Evolutionary conservation across 768 basidiomycete species (phyloP).

Genomic region (Tricholoma sp.): DNA sequence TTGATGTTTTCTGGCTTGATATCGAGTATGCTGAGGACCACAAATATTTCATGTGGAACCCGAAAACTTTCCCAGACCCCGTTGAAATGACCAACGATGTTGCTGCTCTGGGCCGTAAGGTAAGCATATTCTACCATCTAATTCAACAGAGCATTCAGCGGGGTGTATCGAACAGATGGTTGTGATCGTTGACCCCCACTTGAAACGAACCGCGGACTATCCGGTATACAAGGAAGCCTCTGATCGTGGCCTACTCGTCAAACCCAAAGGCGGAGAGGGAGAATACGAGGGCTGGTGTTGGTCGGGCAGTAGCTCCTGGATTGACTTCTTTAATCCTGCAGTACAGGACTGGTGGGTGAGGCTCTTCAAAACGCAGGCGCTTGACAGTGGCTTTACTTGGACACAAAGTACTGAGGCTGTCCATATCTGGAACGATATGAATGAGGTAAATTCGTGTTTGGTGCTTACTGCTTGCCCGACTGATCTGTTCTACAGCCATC

Average conservation of each 20-base stretch:
- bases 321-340: conserved; percentile 92
- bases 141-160: neutral
- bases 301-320: conserved; percentile 95
- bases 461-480: neutral
- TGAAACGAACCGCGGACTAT: conserved; percentile 78
- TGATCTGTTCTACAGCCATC: conserved; percentile 59
- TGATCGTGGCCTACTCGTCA: conserved; percentile 79
- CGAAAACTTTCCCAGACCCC: conserved; percentile 89
- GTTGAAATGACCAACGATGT: conserved; percentile 91
- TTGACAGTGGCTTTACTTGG: conserved; percentile 64
- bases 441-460: conserved; percentile 58
- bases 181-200: conserved; percentile 93
- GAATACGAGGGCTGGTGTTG: conserved; percentile 99
- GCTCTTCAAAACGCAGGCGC: conserved; percentile 64
- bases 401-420: conserved; percentile 75
- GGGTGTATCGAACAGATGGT: conserved; percentile 69
- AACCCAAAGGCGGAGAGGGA: conserved; percentile 69
- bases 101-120: conserved; percentile 81
- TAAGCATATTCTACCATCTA: conserved; percentile 21
- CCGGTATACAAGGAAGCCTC: conserved; percentile 83
- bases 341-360: conserved; percentile 89
- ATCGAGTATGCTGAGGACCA: conserved; percentile 94
- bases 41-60: conserved; percentile 97
- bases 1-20: conserved; percentile 97
- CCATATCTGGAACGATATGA: conserved; percentile 99